These are phyloP conservation scores for Vitis hybrid DNA, from an alignment of 177 flowering plant genomes.

Conservation along the genomic window DNA sequence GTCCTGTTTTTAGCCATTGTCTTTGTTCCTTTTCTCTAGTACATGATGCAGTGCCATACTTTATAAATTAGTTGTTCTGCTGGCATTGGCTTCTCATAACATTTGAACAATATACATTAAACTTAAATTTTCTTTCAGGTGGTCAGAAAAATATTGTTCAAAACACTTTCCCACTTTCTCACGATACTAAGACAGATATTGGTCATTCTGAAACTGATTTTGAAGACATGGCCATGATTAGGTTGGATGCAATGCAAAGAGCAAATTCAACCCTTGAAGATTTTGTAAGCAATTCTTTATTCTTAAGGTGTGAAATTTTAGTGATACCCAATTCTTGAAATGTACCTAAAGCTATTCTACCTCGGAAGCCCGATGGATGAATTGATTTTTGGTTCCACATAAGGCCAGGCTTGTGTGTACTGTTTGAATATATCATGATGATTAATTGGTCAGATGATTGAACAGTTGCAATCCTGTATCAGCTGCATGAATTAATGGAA, in stretches of 20 bases:
- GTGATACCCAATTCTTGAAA: too few species aligned
- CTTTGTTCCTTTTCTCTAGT: too few species aligned
- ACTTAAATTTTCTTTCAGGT: conserved; percentile 25
- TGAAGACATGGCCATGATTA: conserved; percentile 51
- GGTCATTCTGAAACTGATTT: conserved; percentile 11
- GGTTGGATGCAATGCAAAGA: conserved; percentile 75
- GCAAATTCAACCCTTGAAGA: conserved; percentile 97
- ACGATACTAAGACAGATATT: conserved; percentile 16
- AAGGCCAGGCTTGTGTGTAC: background rate
- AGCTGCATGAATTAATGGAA: too few species aligned
- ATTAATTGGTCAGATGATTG: background rate
- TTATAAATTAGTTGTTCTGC: too few species aligned
- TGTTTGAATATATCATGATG: background rate
- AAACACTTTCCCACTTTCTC: conserved; percentile 5
- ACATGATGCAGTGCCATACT: too few species aligned
- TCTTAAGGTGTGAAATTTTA: background rate
- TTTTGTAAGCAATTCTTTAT: conserved; percentile 66
- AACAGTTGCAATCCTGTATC: background rate
- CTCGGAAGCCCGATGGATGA: too few species aligned
- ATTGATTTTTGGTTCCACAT: background rate
- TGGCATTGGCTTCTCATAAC: too few species aligned
- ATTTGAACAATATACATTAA: too few species aligned
- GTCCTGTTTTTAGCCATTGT: too few species aligned
- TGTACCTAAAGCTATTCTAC: too few species aligned
- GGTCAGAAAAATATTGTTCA: conserved; percentile 14